These are phyloP conservation scores for Pythium periplocum DNA, from an alignment of 352 stramenopile species.

Conservation along the genomic window DNA sequence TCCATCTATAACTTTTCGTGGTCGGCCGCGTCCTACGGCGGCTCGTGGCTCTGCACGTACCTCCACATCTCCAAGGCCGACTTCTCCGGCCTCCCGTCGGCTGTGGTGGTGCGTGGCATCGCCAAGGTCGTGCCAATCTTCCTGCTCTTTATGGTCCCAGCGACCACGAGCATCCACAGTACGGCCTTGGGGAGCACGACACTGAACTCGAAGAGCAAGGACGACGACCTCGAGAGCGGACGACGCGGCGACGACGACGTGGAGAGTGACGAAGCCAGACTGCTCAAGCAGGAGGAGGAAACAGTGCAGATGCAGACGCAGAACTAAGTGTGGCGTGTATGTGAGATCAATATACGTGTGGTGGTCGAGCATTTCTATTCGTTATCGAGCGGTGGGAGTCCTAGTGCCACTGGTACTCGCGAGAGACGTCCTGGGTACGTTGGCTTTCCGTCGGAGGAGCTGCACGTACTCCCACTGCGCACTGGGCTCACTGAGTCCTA, in stretches of 20 bases:
- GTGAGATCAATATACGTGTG: no score
- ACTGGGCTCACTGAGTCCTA: slow-evolving; percentile 25
- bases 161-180: slow-evolving; percentile 62
- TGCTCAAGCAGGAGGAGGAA: slow-evolving; percentile 21
- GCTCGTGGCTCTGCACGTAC: slow-evolving; percentile 73
- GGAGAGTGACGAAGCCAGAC: slow-evolving; percentile 12
- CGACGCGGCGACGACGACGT: slow-evolving; percentile 18
- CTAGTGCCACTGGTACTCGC: no score
- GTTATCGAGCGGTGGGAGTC: no score
- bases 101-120: slow-evolving; percentile 49
- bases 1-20: slow-evolving; percentile 85
- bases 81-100: slow-evolving; percentile 51
- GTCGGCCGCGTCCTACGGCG: slow-evolving; percentile 69
- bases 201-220: slow-evolving; percentile 17
- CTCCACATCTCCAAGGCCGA: slow-evolving; percentile 72
- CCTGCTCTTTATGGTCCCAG: slow-evolving; percentile 71
- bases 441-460: slow-evolving; percentile 8
- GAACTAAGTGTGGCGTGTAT: neutral
- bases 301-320: slow-evolving; percentile 32
- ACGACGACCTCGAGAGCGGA: slow-evolving; percentile 24
- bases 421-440: no score
- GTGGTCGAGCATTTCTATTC: no score
- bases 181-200: slow-evolving; percentile 18
- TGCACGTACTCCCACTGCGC: slow-evolving; percentile 40
- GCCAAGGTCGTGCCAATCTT: slow-evolving; percentile 67